Evolutionary conservation across 306 rosid species (phyloP).

Genomic region (Ormosia emarginata): DNA sequence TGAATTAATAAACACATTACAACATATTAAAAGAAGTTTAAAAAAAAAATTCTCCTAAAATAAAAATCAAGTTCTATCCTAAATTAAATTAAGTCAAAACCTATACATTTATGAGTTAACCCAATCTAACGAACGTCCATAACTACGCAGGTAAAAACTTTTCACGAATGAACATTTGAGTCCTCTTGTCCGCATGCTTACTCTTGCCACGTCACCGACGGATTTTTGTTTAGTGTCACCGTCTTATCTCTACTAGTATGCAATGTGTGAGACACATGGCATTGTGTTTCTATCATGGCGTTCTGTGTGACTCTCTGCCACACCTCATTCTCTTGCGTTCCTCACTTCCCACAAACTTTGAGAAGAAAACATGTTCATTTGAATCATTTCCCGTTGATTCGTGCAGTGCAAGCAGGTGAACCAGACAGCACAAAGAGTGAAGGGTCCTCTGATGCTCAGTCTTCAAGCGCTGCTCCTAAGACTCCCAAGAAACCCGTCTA

Average conservation of each 20-base stretch:
- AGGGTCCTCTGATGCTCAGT: constrained; percentile 53
- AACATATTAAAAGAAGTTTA: too few relatives aligned
- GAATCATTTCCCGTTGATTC: constrained; percentile 26
- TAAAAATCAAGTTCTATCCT: too few relatives aligned
- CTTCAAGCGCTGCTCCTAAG: constrained; percentile 49
- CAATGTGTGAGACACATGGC: constrained; percentile 11
- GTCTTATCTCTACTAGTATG: constrained; percentile 30
- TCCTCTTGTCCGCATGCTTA: background rate
- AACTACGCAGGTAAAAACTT: background rate
- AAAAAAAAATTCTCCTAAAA: too few relatives aligned
- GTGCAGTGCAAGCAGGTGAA: constrained; percentile 61
- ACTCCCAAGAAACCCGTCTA: constrained; percentile 74
- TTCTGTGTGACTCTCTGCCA: constrained; percentile 43
- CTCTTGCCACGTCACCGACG: background rate
- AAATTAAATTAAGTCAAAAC: too few relatives aligned
- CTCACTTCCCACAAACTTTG: constrained; percentile 35
- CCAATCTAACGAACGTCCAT: too few relatives aligned
- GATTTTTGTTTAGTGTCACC: constrained; percentile 1
- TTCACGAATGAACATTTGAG: background rate
- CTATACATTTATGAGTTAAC: too few relatives aligned
- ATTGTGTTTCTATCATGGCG: constrained; percentile 49
- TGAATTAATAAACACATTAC: too few relatives aligned
- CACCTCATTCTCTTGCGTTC: constrained; percentile 40
- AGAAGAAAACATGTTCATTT: constrained; percentile 39
- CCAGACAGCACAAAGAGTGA: constrained; percentile 42